Base-by-base conservation (phyloP, 768 basidiomycete species). In the Pulveroboletus frians region DNA sequence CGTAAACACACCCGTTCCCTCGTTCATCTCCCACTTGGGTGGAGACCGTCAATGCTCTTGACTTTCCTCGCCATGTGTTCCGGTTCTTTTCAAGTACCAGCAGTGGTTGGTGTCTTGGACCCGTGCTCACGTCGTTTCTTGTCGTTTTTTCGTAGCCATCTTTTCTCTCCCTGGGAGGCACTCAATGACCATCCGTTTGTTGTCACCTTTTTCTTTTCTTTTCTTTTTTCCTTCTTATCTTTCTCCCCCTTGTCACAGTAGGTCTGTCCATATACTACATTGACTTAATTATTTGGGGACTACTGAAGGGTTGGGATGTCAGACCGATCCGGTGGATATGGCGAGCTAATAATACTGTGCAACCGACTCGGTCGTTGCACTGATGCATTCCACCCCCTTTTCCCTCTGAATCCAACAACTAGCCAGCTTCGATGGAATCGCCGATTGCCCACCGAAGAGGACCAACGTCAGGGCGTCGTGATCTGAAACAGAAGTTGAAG, bases 231-330 rank as follows among this genome's bases (percentile, higher is more conserved):
- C 37, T 27, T n/a, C 14, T 31, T 43, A 21, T 21, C 38, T 18
- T 20, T 37, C 30, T 21, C 8, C 35, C 43, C 36, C 26, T 17
- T 59, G 60, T 61, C 61, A 51, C 49, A 51, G 49, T 61, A 63
- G 57, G 41, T 47, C 49, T 60, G 55, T 59, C 5, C 40, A 55
- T 60, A 60, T 44, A 60, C 47, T 59, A 51, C 48, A 46, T 48
- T 55, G 60, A 59, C 59, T 50, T 59, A 51, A 51, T 58, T 26
- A 53, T 17, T 44, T 15, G 59, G 59, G 49, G 49, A 42, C 17
- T 27, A 13, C 7, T 18, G 11, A 13, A 29, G 40, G 35, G 20
- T 21, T 30, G 10, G 27, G 13, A 17, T 17, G 21, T 26, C 23
- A 2, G 23, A 34, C 18, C 5, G 14, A n/a, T 17, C n/a, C 23